These are phyloP conservation scores for Aspergillus sclerotialis DNA, from an alignment of 2,329 filamentous ascomycete species.

Conservation along the genomic window DNA sequence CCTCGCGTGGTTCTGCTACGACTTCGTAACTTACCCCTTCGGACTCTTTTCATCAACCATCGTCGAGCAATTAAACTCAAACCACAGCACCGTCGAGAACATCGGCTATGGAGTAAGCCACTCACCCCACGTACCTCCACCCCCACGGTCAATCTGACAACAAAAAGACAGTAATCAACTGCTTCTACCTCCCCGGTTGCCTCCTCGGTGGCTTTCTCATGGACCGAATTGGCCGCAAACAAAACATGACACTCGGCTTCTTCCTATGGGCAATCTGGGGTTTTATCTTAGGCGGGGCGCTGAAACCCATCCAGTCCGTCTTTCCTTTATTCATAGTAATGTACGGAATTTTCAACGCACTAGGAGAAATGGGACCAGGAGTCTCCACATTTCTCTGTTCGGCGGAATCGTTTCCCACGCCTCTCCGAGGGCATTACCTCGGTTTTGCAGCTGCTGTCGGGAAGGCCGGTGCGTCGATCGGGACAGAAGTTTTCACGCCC, in stretches of 20 bases:
- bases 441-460: slow-evolving; percentile 43
- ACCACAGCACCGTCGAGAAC: slow-evolving; percentile 33
- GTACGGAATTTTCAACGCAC: slow-evolving; percentile 44
- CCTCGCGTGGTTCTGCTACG: slow-evolving; percentile 47
- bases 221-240: slow-evolving; percentile 44
- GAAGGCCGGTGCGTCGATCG: slow-evolving; percentile 46
- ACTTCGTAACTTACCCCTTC: slow-evolving; percentile 51
- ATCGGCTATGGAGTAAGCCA: slow-evolving; percentile 18
- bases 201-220: slow-evolving; percentile 44
- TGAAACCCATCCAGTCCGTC: slow-evolving; percentile 38
- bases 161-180: slow-evolving; percentile 42
- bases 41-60: slow-evolving; percentile 51
- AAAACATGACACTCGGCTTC: slow-evolving; percentile 48
- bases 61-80: slow-evolving; percentile 35
- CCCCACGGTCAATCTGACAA: no score
- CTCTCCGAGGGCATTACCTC: slow-evolving; percentile 44
- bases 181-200: slow-evolving; percentile 45
- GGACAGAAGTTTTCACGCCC: slow-evolving; percentile 46
- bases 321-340: slow-evolving; percentile 47
- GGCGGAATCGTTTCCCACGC: slow-evolving; percentile 45
- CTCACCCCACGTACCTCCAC: no score
- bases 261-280: slow-evolving; percentile 40
- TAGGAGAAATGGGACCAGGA: slow-evolving; percentile 47
- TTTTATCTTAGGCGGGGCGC: slow-evolving; percentile 45
- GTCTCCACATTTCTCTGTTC: slow-evolving; percentile 33